These are phyloP conservation scores for Pyricularia grisea DNA, from an alignment of 2,329 filamentous ascomycete genomes.

Conservation along the genomic window DNA sequence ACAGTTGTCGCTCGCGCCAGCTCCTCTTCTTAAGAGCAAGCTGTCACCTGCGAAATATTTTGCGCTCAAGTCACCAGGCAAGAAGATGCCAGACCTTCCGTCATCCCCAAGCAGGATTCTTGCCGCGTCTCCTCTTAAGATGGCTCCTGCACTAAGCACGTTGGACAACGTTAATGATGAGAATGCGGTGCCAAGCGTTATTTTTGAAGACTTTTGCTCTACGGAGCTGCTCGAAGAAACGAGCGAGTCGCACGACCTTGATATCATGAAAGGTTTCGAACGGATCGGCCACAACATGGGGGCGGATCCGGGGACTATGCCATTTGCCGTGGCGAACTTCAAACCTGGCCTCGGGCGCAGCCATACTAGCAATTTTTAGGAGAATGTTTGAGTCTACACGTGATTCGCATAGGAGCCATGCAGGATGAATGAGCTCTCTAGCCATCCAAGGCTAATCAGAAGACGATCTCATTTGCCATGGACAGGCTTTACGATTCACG, in stretches of 20 bases:
- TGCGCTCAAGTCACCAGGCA: slow-evolving; percentile 46
- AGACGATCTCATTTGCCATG: not conserved
- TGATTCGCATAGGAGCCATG: not conserved
- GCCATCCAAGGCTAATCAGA: not conserved
- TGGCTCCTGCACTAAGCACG: slow-evolving; percentile 27
- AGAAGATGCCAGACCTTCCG: slow-evolving; percentile 35
- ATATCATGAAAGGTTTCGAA: slow-evolving; percentile 67
- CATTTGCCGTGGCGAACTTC: not conserved
- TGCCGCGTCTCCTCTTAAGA: slow-evolving; percentile 27
- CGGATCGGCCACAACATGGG: slow-evolving; percentile 49
- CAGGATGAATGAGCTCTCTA: not conserved
- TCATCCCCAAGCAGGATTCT: slow-evolving; percentile 49
- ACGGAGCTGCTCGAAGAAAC: slow-evolving; percentile 49
- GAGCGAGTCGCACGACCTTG: slow-evolving; percentile 51
- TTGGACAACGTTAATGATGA: slow-evolving; percentile 37
- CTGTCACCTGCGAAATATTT: slow-evolving; percentile 28
- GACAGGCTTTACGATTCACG: not conserved
- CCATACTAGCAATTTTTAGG: slow-evolving; percentile 25
- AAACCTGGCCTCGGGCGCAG: slow-evolving; percentile 26
- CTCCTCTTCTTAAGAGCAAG: slow-evolving; percentile 36
- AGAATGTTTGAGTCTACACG: not conserved
- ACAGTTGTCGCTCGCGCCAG: slow-evolving; percentile 41
- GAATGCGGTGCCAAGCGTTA: not conserved
- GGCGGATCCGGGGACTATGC: not conserved
- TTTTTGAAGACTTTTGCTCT: slow-evolving; percentile 30